Evolutionary conservation across 257 asterid species (phyloP), one percentile per base, ranked within the genome.

Genomic region (Cynanchum wilfordii): DNA sequence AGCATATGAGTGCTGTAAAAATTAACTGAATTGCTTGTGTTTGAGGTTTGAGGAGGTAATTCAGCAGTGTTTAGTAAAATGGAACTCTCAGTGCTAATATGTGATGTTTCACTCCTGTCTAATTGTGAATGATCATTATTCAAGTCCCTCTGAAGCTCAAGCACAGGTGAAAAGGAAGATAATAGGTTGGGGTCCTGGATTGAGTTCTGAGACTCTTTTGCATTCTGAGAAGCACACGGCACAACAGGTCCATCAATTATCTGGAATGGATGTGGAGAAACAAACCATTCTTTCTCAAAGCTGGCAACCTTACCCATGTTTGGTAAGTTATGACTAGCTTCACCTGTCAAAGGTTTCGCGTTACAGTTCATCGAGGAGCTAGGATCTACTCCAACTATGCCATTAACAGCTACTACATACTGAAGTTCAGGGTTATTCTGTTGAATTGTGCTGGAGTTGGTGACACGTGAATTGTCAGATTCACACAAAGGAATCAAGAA

Each of bases 331-430:
- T 76, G 77, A 71, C 65, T 77, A 69, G 71, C 73, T 70, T 75
- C 89, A 71, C 60, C 70, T 29, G 72, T 75, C 68, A 77, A 75
- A 74, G 72, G 54, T 57, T 82, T 79, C 73, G 72, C 81, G 64
- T 58, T 75, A 70, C 69, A 73, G 81, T 69, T 30, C 65, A 66
- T 84, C 54, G 59, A 77, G 63, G 84, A 72, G 70, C 67, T 78
- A 67, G 78, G 78, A 77, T 84, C 90, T 56, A 64, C 75, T 67
- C 77, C 90, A 66, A 72, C 79, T 40, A 87, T 75, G 57, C 88
- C 87, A 83, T 87, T 89, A 51, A 87, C 88, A 71, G 91, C 93
- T 77, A 78, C 88, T 74, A 86, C 93, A 74, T 86, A 89, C 71
- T 86, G 87, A 76, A 83, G 83, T 77, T 79, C 87, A 12, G 86